These are phyloP conservation scores for Penicillium argentinense DNA, from an alignment of 495 filamentous ascomycete genomes.

Conservation along the genomic window DNA sequence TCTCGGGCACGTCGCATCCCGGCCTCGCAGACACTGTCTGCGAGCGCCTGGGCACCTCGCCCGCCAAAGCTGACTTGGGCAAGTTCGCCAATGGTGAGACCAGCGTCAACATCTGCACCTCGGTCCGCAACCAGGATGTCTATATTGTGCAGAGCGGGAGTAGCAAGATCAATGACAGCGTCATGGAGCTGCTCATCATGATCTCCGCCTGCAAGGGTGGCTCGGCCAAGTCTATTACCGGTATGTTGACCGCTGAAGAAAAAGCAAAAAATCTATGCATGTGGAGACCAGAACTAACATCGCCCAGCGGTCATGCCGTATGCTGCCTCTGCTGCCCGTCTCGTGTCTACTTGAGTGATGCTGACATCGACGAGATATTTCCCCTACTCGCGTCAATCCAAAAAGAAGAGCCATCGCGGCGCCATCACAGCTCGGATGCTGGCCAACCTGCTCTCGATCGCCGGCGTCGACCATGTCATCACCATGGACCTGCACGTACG, in stretches of 20 bases:
- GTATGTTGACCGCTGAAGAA: slow-evolving; percentile 55
- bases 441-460: slow-evolving; percentile 88
- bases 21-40: slow-evolving; percentile 69
- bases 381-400: slow-evolving; percentile 96
- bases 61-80: slow-evolving; percentile 62
- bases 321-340: slow-evolving; percentile 33
- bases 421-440: slow-evolving; percentile 97
- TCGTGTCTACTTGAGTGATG: slow-evolving; percentile 36
- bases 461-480: slow-evolving; percentile 95
- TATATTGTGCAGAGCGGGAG: slow-evolving; percentile 99
- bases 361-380: slow-evolving; percentile 71
- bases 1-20: slow-evolving; percentile 70
- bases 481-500: slow-evolving; percentile 90
- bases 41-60: slow-evolving; percentile 64
- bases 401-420: slow-evolving; percentile 96
- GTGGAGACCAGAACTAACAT: neutral
- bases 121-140: slow-evolving; percentile 96
- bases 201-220: slow-evolving; percentile 98
- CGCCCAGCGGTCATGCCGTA: slow-evolving; percentile 81
- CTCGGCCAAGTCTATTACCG: slow-evolving; percentile 95
- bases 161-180: slow-evolving; percentile 93
- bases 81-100: slow-evolving; percentile 94
- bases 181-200: slow-evolving; percentile 99
- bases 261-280: no score
- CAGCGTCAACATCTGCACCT: slow-evolving; percentile 87